Percentiles rank a stretch among this genome's conserved stretches.
These are phyloP conservation scores for Colletotrichum gigasporum DNA, from an alignment of 2,329 filamentous ascomycete species.

Conservation along the genomic window DNA sequence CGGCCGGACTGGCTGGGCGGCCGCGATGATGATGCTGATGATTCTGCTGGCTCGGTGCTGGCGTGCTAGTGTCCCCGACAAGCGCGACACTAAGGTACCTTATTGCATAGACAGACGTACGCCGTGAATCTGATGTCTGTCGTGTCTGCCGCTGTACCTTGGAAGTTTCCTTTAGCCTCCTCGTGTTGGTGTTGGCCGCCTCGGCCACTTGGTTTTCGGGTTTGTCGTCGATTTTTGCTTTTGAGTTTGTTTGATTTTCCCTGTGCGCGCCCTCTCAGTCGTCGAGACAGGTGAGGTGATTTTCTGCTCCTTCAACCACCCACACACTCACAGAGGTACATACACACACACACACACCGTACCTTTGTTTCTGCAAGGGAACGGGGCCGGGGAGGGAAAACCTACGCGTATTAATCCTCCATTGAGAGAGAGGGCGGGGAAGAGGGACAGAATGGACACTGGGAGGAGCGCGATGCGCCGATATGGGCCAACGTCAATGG, in stretches of 20 bases:
- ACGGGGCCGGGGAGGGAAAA: neutral
- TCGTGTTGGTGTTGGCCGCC: neutral
- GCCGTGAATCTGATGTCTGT: no score
- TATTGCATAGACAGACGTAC: no score
- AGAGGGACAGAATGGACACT: neutral
- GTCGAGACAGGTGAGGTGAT: neutral
- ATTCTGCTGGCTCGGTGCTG: slow-evolving; percentile 3
- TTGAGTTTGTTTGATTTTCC: neutral
- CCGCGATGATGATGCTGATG: slow-evolving; percentile 18
- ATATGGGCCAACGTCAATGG: neutral
- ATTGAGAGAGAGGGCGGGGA: neutral
- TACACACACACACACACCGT: no score
- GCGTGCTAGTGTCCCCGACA: slow-evolving; percentile 5
- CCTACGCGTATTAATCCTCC: neutral
- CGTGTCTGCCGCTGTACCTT: no score
- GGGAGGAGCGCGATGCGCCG: neutral
- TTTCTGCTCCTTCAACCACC: no score
- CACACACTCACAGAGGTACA: no score
- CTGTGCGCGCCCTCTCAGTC: neutral
- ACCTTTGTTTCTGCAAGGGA: neutral
- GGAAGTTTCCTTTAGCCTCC: neutral
- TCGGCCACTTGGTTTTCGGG: neutral
- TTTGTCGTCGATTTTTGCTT: neutral
- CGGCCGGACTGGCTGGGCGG: neutral
- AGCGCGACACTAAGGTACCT: neutral